Base-by-base conservation (phyloP, 2,329 filamentous ascomycete species). In the Xylaria sp. region DNA sequence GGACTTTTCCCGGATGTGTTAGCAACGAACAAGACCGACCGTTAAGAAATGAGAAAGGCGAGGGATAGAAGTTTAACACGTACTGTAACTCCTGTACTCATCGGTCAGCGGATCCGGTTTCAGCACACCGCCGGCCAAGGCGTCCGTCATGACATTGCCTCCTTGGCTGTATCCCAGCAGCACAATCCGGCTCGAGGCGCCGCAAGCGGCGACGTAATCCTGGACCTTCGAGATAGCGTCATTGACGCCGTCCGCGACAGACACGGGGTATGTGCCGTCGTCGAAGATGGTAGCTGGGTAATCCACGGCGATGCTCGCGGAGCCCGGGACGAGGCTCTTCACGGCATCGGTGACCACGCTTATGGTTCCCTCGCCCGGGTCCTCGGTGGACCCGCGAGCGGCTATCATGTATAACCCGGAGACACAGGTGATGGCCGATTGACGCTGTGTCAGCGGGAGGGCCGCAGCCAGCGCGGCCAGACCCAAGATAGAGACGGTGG, bases 61-160 rank as follows among this genome's bases (percentile, higher is more conserved):
- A n/a, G n/a, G n/a, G 23, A 25, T 25, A 25, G 20, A 7, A 12
- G 20, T 4, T 54, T 18, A 2, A 12, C 23, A 67, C 70, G 52
- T 69, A 72, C 70, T 63, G 18, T 69, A 51, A n/a, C 46, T 58
- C 8, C 10, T 65, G 57, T 70, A 71, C 1, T 60, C 15, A 0
- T 18, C 15, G 9, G 18, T 56, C 9, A 72, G 20, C 9, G 70
- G 70, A 32, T 18, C 46, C 23, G 70, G 70, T 63, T 72, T 72
- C 25, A 66, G 39, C 9, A 70, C 70, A 9, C 68, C 70, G n/a
- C 68, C 70, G 2, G 68, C 68, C 55, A 72, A 39, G 1, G 50
- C 60, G 28, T 72, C 70, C 1, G 70, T 72, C 65, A 72, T 63
- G 60, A 72, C 65, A 10, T 72, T 72, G 60, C 70, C 70, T 34